Percentiles rank a stretch among this genome's conserved stretches.
Evolutionary conservation across 2,329 filamentous ascomycete genomes (phyloP).

Genomic region (Paecilomyces niveus): DNA sequence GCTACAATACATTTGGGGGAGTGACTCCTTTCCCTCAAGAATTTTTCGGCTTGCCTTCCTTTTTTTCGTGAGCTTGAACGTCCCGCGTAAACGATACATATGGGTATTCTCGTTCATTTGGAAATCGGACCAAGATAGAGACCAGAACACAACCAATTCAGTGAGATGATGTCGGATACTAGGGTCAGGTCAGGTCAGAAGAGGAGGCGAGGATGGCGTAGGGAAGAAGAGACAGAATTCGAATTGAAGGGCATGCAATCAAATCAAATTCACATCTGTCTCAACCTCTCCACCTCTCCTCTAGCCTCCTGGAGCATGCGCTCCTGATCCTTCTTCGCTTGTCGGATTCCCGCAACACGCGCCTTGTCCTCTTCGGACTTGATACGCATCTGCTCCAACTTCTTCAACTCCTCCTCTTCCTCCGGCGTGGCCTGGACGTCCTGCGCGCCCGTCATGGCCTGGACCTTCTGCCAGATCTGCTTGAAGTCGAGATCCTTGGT

Average conservation of each 20-base stretch:
- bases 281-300: slow-evolving; percentile 37
- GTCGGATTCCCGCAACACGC: slow-evolving; percentile 30
- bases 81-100: not conserved
- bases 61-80: not conserved
- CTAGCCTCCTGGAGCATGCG: slow-evolving; percentile 37
- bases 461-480: slow-evolving; percentile 38
- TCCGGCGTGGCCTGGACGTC: slow-evolving; percentile 24
- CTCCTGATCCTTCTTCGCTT: slow-evolving; percentile 40
- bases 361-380: slow-evolving; percentile 32
- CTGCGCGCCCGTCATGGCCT: slow-evolving; percentile 33
- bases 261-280: slow-evolving; percentile 19
- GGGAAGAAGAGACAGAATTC: not conserved
- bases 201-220: not conserved
- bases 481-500: slow-evolving; percentile 31
- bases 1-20: not conserved
- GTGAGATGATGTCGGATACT: not conserved
- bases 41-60: not conserved
- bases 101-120: not conserved
- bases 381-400: slow-evolving; percentile 26
- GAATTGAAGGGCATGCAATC: not conserved
- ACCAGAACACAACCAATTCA: too few species aligned
- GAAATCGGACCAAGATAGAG: not conserved
- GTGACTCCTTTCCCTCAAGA: not conserved
- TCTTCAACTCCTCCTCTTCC: slow-evolving; percentile 29
- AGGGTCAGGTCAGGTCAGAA: not conserved